Conservation (phyloP, 1,284 basidiomycete species). For the Irpex sp. region DNA sequence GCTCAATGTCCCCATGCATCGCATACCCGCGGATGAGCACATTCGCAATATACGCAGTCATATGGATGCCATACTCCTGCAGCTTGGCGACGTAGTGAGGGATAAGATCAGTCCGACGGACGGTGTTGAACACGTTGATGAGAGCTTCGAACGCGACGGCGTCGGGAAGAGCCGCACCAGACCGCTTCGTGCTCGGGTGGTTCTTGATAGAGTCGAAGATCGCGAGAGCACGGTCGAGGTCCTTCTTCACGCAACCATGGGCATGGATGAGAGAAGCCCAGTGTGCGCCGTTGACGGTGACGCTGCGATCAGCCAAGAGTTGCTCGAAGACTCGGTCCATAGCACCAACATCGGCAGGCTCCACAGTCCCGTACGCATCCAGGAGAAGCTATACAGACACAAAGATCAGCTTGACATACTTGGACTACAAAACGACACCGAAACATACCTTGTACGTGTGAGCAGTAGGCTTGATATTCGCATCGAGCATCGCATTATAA, state of each 20-base stretch:
- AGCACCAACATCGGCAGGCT: constrained; percentile 73
- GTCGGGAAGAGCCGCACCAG: constrained; percentile 53
- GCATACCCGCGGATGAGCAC: constrained; percentile 89
- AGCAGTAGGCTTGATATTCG: constrained; percentile 70
- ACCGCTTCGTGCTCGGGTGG: constrained; percentile 39
- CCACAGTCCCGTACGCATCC: constrained; percentile 86
- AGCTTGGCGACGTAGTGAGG: constrained; percentile 69
- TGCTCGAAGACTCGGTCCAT: constrained; percentile 76
- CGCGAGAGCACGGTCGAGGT: constrained; percentile 75
- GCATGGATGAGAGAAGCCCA: constrained; percentile 93
- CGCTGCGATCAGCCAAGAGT: constrained; percentile 47
- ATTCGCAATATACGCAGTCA: constrained; percentile 97
- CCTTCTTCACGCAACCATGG: constrained; percentile 78
- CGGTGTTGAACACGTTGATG: constrained; percentile 83
- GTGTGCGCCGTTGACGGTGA: constrained; percentile 80
- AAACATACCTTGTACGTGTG: constrained; percentile 88
- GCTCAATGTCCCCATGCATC: constrained; percentile 64
- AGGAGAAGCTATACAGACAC: constrained; percentile 65
- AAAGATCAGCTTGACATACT: neutral
- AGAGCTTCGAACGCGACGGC: constrained; percentile 91
- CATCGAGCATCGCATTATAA: constrained; percentile 66
- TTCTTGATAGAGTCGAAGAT: constrained; percentile 77
- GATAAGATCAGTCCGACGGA: constrained; percentile 79
- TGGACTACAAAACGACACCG: too few relatives aligned
- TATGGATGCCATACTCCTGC: constrained; percentile 62